A percentile compares a stretch with the other conserved stretches of the same genome.
phyloP scores from a whole-genome alignment of 306 rosid genomes.

The Sophora flavescens region DNA sequence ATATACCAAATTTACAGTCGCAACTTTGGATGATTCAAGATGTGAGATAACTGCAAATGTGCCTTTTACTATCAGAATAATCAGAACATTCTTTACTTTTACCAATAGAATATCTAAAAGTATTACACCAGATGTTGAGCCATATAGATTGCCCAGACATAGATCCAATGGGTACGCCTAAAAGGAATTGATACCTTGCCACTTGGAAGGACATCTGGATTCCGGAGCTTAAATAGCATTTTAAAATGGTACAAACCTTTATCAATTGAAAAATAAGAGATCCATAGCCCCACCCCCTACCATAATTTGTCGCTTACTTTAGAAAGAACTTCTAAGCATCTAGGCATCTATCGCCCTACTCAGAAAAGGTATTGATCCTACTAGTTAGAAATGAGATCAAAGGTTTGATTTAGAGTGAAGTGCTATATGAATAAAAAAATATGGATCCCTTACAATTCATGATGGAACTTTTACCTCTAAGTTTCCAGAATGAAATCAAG shows the following conservation, averaged over 20 bases:
- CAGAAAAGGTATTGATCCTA: neutral
- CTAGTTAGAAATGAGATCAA: neutral
- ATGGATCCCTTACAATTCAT: constrained; percentile 17
- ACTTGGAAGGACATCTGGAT: constrained; percentile 22
- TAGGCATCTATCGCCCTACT: constrained; percentile 26
- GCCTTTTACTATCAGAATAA: constrained; percentile 18
- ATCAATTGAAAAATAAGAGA: constrained; percentile 3
- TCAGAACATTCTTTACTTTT: constrained; percentile 43
- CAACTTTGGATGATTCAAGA: constrained; percentile 31
- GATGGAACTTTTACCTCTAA: constrained; percentile 64
- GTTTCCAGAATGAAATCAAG: constrained; percentile 46
- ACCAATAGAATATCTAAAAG: constrained; percentile 20
- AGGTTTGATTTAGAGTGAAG: constrained; percentile 4
- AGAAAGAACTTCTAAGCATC: constrained; percentile 4
- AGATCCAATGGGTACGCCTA: constrained; percentile 9
- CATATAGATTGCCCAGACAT: constrained; percentile 29
- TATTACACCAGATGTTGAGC: constrained; percentile 22
- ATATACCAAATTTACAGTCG: constrained; percentile 17
- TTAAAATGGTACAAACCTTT: constrained; percentile 2
- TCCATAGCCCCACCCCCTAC: constrained; percentile 19
- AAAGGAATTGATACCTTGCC: constrained; percentile 37
- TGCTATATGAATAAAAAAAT: neutral
- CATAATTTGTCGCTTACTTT: neutral
- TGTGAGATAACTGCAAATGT: neutral
- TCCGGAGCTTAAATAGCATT: neutral